Evolutionary conservation across 495 filamentous ascomycete species (phyloP), one percentile per base, ranked within the genome.

Genomic region (Cudoniella acicularis): DNA sequence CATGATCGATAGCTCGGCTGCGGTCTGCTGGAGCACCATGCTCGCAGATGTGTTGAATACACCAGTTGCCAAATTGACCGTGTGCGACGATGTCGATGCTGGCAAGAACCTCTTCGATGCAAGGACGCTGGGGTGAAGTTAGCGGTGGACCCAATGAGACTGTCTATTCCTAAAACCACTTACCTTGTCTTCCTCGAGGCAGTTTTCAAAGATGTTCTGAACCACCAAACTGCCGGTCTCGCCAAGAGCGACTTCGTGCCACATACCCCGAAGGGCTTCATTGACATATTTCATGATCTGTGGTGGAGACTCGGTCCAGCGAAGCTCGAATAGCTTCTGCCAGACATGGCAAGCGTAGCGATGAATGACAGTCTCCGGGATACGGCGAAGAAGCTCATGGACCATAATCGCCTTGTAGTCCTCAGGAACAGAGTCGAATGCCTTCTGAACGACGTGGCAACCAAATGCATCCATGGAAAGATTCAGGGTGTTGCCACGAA

Each of bases 1-100:
- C 91, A 71, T 96, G 93, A 66, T 98, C 95, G 64, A 96, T 86
- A 23, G 94, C 94, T 62, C 91, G 86, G 73, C 86, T 95, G 68
- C 92, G 91, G 70, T 98, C 94, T 56, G 86, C 85, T 24, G 92
- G 90, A 59, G 88, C 86, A 40, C 94, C 95, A 70, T 98, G 95
- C 69, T 98, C 94, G 75, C 94, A 98, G 69, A 98, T 92, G 73
- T 98, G 94, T 72, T 98, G 94, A 64, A 98, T 98, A 73, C 94
- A 98, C 94, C 94, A 98, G 68, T 98, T 98, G 49, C 94, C 94
- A 69, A 98, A 98, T 68, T 98, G 94, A n/a, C 94, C 94, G 72
- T 96, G 94, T 47, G 94, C 87, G 66, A 98, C 90, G 53, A 96
- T 86, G 72, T 98, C 91, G 56, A 98, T 95, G 69, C 91, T 96